Evolutionary conservation across 768 basidiomycete species (phyloP), one percentile per base, ranked within the genome.

Genomic region (Aureoboletus auriporus): DNA sequence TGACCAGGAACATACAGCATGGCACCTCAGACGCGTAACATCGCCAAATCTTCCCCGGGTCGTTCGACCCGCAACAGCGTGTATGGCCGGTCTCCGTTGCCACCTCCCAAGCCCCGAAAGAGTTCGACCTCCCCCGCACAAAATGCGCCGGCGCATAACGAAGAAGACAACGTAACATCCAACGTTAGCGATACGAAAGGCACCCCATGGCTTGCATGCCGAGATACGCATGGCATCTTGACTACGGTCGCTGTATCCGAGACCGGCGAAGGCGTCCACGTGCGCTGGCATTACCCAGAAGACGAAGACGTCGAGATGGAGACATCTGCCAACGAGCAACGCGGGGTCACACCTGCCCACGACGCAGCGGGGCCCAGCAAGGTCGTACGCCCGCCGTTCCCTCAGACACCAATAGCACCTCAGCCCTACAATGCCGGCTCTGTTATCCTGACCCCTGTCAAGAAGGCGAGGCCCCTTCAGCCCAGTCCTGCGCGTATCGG

Each of bases 401-500:
- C 52, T 1, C 48, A 58, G 17, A 63, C 64, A 0, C 66, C 64
- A 1, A 39, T 61, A 37, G 34, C 46, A 2, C 47, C 41, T 13
- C 48, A 54, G 13, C 17, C 61, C 5, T 67, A 57, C 27, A 51
- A 68, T 13, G 60, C 68, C 1, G 66, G 66, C 6, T 67, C 66
- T 12, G 67, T 67, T 2, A 40, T 66, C 44, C 45, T 2, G 11
- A 69, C 67, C 0, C 66, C 67, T 1, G 37, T 63, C 14, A 68
- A 68, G 56, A 64, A 50, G 29, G 39, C 48, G 12, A 58, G 20
- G 33, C 64, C 62, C 1, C 64, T 68, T 30, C 59, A 59, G 28
- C 57, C 36, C n/a, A 65, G 61, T 31, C 65, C 67, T 5, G 33
- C 43, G 5, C 63, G 61, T n/a, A 59, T 67, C 8, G 67, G 67